Percentiles rank a stretch among this genome's conserved stretches.
These are phyloP conservation scores for Bacterosira constricta DNA, from an alignment of 108 stramenopile genomes.

Conservation along the genomic window DNA sequence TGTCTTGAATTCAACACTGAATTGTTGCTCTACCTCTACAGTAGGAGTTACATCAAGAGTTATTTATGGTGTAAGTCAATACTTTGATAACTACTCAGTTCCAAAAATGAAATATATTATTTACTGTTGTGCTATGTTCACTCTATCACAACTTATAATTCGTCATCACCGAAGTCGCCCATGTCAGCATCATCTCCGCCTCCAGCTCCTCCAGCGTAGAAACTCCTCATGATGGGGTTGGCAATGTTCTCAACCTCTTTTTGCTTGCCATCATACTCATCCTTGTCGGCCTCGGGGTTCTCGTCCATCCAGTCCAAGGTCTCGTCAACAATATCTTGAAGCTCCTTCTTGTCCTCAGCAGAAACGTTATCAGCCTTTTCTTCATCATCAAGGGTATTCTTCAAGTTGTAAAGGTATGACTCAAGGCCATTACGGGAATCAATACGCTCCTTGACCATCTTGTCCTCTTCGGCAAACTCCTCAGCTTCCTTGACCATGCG, in stretches of 20 bases:
- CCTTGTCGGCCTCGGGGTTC: constrained; percentile 93
- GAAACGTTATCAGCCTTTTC: constrained; percentile 67
- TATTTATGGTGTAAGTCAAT: too few relatives aligned
- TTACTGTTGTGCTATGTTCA: not conserved
- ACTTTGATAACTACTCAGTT: too few relatives aligned
- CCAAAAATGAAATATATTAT: constrained; percentile 8
- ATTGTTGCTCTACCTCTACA: too few relatives aligned
- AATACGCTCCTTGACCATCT: constrained; percentile 90
- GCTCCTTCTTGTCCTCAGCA: constrained; percentile 92
- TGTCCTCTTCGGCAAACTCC: constrained; percentile 90
- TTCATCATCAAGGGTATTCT: constrained; percentile 87
- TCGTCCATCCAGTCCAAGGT: constrained; percentile 96
- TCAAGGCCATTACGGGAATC: constrained; percentile 95
- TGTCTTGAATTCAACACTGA: too few relatives aligned
- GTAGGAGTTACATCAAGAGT: too few relatives aligned
- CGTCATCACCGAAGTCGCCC: constrained; percentile 23
- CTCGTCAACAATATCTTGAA: constrained; percentile 90
- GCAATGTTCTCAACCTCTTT: constrained; percentile 94
- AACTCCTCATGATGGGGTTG: constrained; percentile 93
- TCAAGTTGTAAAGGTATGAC: constrained; percentile 95
- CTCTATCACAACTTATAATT: not conserved
- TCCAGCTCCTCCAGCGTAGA: constrained; percentile 84
- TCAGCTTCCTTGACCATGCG: constrained; percentile 96
- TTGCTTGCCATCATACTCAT: constrained; percentile 93
- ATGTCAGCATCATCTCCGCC: constrained; percentile 47